Base-by-base conservation (phyloP, 2,329 filamentous ascomycete species). In the Fusarium graminum region DNA sequence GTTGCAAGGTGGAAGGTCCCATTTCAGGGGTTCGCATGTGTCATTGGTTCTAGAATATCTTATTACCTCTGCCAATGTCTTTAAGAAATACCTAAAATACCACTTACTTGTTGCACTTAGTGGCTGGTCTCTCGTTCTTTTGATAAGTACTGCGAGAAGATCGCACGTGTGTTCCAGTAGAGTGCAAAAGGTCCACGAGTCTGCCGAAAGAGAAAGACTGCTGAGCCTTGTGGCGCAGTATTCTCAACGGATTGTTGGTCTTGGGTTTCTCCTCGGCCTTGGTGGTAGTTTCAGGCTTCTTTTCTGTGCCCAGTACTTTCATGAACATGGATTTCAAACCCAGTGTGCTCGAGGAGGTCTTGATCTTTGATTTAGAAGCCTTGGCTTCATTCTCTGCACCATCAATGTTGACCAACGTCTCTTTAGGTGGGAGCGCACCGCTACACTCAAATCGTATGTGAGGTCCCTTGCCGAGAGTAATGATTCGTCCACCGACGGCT, bases 1-100 rank as follows among this genome's bases (percentile, higher is more conserved):
- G 25, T 44, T 17, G 1, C 41, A 34, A 2, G 50, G 50, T 2
- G 69, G 57, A 7, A 64, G 64, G 4, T 63, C 30, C 38, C 59
- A 53, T 19, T 38, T 26, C 17, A 65, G 47, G 5, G 59, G 47
- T n/a, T 53, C 52, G 12, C 59, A 52, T 19, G 42, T 41, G n/a
- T 7, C 32, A 14, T 36, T 36, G 32, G 7, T 36, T 4, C 32
- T 36, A n/a, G 5, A 36, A n/a, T 10, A 36, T 34, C 7, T n/a
- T 9, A n/a, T 36, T 9, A 36, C 14, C 32, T 36, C 32, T 16
- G 16, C 14, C 32, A 36, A n/a, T n/a, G 32, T 14, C 16, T 36
- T 9, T 7, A 4, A 36, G 16, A 36, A 36, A 36, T 16, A 36
- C n/a, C 6, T 8, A 36, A 16, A n/a, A n/a, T 16, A 36, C 5